phyloP scores from a whole-genome alignment of 306 rosid species.

The Cicer bijugum region DNA sequence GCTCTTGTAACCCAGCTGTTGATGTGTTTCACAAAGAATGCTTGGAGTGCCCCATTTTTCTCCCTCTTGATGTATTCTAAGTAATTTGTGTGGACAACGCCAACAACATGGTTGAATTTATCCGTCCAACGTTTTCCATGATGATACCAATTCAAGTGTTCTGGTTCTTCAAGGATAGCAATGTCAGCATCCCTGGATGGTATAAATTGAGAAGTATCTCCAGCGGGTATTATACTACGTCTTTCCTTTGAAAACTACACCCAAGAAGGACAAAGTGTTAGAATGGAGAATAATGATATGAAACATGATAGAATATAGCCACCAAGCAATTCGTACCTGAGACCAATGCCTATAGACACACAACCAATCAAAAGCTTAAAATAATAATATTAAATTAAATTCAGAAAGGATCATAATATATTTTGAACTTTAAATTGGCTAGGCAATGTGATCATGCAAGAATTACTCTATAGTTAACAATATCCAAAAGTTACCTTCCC shows the following conservation, averaged over 20 bases:
- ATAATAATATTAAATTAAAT: conserved; percentile 9
- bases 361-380: conserved; percentile 3
- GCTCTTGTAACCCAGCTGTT: conserved; percentile 95
- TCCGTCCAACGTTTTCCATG: conserved; percentile 96
- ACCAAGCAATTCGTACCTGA: conserved; percentile 12
- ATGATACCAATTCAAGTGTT: conserved; percentile 98
- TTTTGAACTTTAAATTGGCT: conserved; percentile 5
- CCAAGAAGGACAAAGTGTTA: conserved; percentile 44
- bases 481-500: conserved; percentile 71
- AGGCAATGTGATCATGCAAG: conserved; percentile 4
- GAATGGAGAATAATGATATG: conserved; percentile 36
- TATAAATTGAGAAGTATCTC: conserved; percentile 92
- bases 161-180: conserved; percentile 96
- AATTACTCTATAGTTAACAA: conserved; percentile 30
- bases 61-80: conserved; percentile 94
- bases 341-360: conserved; percentile 16
- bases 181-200: conserved; percentile 91
- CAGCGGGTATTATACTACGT: conserved; percentile 93
- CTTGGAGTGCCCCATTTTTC: conserved; percentile 93
- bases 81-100: conserved; percentile 96
- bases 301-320: conserved; percentile 27
- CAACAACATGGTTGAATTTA: conserved; percentile 96
- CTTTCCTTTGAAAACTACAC: conserved; percentile 78
- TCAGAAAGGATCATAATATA: background rate
- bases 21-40: conserved; percentile 93